phyloP scores from a whole-genome alignment of 1,139 yeast species.

The Diutina rugosa region DNA sequence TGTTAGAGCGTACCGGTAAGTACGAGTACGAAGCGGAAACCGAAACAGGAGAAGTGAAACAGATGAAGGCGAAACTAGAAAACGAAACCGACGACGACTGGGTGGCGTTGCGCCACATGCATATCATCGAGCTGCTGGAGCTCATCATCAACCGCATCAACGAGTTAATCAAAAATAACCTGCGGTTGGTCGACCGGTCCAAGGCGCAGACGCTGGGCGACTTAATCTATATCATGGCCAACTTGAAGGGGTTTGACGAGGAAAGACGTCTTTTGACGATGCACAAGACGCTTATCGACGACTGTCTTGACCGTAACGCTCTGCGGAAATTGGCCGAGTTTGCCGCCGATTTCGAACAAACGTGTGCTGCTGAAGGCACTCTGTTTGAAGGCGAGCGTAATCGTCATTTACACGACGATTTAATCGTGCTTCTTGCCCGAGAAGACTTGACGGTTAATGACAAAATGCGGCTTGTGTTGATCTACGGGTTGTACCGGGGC shows the following conservation, averaged over 20 bases:
- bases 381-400: constrained; percentile 59
- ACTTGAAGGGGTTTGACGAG: constrained; percentile 53
- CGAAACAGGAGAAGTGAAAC: constrained; percentile 39
- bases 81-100: constrained; percentile 66
- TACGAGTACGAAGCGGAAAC: constrained; percentile 51
- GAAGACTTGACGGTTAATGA: constrained; percentile 42
- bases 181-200: constrained; percentile 51
- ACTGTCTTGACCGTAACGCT: constrained; percentile 39
- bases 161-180: constrained; percentile 61
- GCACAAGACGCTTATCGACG: constrained; percentile 49
- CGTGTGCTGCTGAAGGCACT: constrained; percentile 61
- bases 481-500: constrained; percentile 73
- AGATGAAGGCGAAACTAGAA: constrained; percentile 31
- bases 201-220: constrained; percentile 50
- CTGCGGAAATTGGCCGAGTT: constrained; percentile 43
- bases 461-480: constrained; percentile 62
- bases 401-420: constrained; percentile 52
- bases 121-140: constrained; percentile 67
- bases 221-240: constrained; percentile 53
- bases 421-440: constrained; percentile 46
- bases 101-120: constrained; percentile 61
- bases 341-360: constrained; percentile 63
- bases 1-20: constrained; percentile 37
- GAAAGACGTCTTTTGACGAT: constrained; percentile 48
- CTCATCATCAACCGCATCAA: constrained; percentile 46